These are phyloP conservation scores for Silene vulgaris DNA, from an alignment of 179 eudicot species.

Conservation along the genomic window DNA sequence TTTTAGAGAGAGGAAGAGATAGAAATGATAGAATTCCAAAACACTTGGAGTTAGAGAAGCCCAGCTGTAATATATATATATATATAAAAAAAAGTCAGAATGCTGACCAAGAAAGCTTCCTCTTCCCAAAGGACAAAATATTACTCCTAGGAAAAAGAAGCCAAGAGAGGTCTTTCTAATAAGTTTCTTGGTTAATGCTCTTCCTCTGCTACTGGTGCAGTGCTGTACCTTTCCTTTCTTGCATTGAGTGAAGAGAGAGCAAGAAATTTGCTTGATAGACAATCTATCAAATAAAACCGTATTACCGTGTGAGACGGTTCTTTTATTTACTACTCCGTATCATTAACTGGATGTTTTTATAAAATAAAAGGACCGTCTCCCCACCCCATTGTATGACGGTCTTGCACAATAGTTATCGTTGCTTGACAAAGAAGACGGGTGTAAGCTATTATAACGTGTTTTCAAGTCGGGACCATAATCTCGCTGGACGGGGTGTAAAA, in stretches of 20 bases:
- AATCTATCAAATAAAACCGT: slow-evolving; percentile 13
- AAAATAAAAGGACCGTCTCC: background rate
- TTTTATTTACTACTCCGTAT: background rate
- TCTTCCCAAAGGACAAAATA: slow-evolving; percentile 30
- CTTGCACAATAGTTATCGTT: no score
- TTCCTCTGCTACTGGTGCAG: slow-evolving; percentile 15
- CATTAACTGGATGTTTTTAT: background rate
- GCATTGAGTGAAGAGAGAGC: slow-evolving; percentile 26
- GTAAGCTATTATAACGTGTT: no score
- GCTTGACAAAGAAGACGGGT: no score
- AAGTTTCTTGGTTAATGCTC: slow-evolving; percentile 32
- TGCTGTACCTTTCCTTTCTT: slow-evolving; percentile 21
- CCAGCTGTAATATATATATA: slow-evolving; percentile 3
- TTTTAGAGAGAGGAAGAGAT: slow-evolving; percentile 10
- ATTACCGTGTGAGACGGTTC: background rate
- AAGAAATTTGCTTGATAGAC: slow-evolving; percentile 25
- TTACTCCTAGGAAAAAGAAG: slow-evolving; percentile 8
- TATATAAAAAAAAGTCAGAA: slow-evolving; percentile 14
- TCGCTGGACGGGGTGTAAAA: no score
- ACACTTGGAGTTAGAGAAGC: slow-evolving; percentile 16
- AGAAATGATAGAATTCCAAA: slow-evolving; percentile 20
- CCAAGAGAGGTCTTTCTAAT: slow-evolving; percentile 15
- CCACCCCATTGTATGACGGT: background rate
- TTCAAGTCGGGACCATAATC: no score
- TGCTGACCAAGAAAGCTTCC: slow-evolving; percentile 24